Evolutionary conservation across 106 monocot genomes (phyloP).

Genomic region (Dactylorhiza incarnata): DNA sequence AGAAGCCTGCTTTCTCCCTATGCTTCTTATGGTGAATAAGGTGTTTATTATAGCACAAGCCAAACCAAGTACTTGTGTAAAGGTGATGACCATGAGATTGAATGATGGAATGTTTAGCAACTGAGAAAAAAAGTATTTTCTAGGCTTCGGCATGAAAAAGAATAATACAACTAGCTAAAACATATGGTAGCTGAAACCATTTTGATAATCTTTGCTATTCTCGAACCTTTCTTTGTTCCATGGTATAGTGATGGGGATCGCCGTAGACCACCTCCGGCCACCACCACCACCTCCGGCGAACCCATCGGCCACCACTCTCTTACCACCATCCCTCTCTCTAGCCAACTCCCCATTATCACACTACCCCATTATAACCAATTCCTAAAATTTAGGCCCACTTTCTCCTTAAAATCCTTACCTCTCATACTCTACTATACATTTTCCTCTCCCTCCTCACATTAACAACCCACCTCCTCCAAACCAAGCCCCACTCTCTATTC

Average conservation of each 20-base stretch:
- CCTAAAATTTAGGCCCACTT: no score
- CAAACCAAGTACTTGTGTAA: background rate
- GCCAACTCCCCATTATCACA: no score
- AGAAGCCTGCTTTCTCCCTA: background rate
- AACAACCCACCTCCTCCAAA: no score
- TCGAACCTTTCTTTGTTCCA: background rate
- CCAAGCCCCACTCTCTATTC: no score
- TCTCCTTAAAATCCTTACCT: no score
- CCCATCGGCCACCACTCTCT: no score
- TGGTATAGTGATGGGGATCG: background rate
- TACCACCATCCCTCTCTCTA: no score
- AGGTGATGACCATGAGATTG: conserved; percentile 2
- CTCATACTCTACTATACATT: no score
- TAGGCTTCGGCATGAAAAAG: background rate
- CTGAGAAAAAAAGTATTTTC: background rate
- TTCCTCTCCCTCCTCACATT: no score
- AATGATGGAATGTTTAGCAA: conserved; percentile 1
- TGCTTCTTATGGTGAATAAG: background rate
- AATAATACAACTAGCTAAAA: background rate
- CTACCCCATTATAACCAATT: no score
- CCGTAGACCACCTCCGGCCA: no score
- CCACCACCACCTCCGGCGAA: no score
- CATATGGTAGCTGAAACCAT: background rate
- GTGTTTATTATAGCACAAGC: background rate
- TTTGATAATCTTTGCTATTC: background rate